A percentile compares a stretch with the other conserved stretches of the same genome.
Conservation (phyloP, 257 asterid species). For the Solanum paucissectum region DNA sequence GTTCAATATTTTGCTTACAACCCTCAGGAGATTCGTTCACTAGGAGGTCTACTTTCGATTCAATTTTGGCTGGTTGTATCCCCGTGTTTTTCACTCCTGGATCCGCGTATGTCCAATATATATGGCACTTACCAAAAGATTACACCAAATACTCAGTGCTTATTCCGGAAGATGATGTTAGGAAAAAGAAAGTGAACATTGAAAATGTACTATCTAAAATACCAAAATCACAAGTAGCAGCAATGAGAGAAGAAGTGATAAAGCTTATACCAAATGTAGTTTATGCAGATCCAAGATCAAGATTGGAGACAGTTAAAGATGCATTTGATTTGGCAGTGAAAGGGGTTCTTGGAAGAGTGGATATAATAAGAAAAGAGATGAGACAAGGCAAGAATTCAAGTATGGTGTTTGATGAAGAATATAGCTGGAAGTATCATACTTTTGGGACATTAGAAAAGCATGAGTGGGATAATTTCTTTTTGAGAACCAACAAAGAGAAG, state of each 20-base stretch:
- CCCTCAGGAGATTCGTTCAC: conserved; percentile 86
- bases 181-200: conserved; percentile 34
- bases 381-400: conserved; percentile 27
- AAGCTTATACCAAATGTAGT: conserved; percentile 61
- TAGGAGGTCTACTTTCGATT: conserved; percentile 64
- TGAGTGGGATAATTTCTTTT: conserved; percentile 69
- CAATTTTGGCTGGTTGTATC: conserved; percentile 78
- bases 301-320: conserved; percentile 36
- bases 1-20: conserved; percentile 64
- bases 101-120: conserved; percentile 71
- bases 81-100: conserved; percentile 79
- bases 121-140: conserved; percentile 69
- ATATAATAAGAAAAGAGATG: conserved; percentile 30
- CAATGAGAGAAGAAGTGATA: conserved; percentile 71
- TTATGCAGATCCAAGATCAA: conserved; percentile 53
- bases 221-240: conserved; percentile 25
- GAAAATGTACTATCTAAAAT: conserved; percentile 37
- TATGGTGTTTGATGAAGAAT: conserved; percentile 40
- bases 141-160: conserved; percentile 47
- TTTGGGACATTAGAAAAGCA: conserved; percentile 49
- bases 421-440: conserved; percentile 70
- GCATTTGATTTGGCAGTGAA: conserved; percentile 63
- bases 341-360: conserved; percentile 44
- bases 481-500: conserved; percentile 16
- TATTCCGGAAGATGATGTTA: conserved; percentile 57